These are phyloP conservation scores for Strobilomyces echinocephalus DNA, from an alignment of 768 basidiomycete species.

Conservation along the genomic window DNA sequence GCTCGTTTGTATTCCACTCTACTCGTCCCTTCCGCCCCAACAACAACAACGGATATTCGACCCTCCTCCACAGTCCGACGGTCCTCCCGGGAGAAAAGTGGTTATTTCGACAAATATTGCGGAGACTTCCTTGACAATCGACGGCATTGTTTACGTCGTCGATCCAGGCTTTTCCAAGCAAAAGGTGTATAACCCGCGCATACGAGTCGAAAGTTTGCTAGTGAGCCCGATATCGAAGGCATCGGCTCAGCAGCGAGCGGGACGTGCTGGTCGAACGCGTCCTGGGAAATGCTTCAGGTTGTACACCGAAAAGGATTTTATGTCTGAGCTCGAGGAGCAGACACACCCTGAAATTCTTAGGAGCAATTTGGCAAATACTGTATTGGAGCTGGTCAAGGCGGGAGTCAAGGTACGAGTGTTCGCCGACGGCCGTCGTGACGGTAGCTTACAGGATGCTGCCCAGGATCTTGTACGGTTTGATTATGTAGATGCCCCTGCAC, in stretches of 20 bases:
- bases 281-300: slow-evolving; percentile 97
- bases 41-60: slow-evolving; percentile 98
- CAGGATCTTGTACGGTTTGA: slow-evolving; percentile 82
- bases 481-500: slow-evolving; percentile 90
- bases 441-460: background rate
- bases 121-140: slow-evolving; percentile 95
- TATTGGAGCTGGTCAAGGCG: slow-evolving; percentile 89
- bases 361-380: slow-evolving; percentile 89
- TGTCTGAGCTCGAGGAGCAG: slow-evolving; percentile 93
- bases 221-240: slow-evolving; percentile 97
- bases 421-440: background rate
- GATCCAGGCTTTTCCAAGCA: slow-evolving; percentile 98
- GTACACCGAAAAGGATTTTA: slow-evolving; percentile 97
- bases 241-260: slow-evolving; percentile 91
- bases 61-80: slow-evolving; percentile 63
- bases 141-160: slow-evolving; percentile 99
- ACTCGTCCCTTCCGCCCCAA: slow-evolving; percentile 89
- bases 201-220: slow-evolving; percentile 89
- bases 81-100: slow-evolving; percentile 88
- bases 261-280: slow-evolving; percentile 91
- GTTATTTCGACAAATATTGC: slow-evolving; percentile 97
- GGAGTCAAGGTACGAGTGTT: slow-evolving; percentile 65
- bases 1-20: slow-evolving; percentile 84
- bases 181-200: slow-evolving; percentile 96
- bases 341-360: slow-evolving; percentile 95